These are phyloP conservation scores for Gomphus sp. DNA, from an alignment of 1,284 basidiomycete genomes.

Conservation along the genomic window DNA sequence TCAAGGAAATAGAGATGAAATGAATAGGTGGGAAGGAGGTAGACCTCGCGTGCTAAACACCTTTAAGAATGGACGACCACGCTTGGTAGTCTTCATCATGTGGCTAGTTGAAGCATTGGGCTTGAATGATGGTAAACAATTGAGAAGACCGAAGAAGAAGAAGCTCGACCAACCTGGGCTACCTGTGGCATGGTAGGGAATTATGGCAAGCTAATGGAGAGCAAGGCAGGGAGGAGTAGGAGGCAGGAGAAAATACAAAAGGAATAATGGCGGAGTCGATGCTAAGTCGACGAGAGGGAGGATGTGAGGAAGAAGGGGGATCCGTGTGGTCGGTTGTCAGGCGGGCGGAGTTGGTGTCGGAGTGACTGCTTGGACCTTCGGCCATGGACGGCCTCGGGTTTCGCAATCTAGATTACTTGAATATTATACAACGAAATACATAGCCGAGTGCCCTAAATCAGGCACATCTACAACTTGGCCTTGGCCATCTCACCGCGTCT, in stretches of 20 bases:
- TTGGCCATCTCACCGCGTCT: slow-evolving; percentile 13
- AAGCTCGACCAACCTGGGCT: neutral
- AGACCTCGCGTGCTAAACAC: slow-evolving; percentile 27
- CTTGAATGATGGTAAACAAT: slow-evolving; percentile 13
- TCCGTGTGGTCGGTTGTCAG: slow-evolving; percentile 6
- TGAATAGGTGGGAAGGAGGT: slow-evolving; percentile 8
- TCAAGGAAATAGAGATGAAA: slow-evolving; percentile 10
- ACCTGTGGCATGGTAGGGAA: slow-evolving; percentile 11
- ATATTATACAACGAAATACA: neutral
- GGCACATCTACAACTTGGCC: neutral
- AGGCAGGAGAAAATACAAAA: slow-evolving; percentile 6
- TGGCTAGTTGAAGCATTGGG: slow-evolving; percentile 30
- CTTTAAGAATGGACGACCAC: slow-evolving; percentile 91
- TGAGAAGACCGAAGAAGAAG: slow-evolving; percentile 13
- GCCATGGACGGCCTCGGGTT: neutral
- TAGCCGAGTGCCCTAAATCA: neutral
- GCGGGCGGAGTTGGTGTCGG: slow-evolving; percentile 7
- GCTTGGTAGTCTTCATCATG: slow-evolving; percentile 96
- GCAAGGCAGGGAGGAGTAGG: slow-evolving; percentile 14
- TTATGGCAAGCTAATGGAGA: slow-evolving; percentile 22
- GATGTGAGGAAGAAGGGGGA: slow-evolving; percentile 6
- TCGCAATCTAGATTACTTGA: neutral
- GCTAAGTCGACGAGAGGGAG: slow-evolving; percentile 8
- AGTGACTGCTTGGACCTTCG: neutral
- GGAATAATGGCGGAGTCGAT: slow-evolving; percentile 3